Base-by-base conservation (phyloP, 1,284 basidiomycete species). In the Cutaneotrichosporon spelunceum region DNA sequence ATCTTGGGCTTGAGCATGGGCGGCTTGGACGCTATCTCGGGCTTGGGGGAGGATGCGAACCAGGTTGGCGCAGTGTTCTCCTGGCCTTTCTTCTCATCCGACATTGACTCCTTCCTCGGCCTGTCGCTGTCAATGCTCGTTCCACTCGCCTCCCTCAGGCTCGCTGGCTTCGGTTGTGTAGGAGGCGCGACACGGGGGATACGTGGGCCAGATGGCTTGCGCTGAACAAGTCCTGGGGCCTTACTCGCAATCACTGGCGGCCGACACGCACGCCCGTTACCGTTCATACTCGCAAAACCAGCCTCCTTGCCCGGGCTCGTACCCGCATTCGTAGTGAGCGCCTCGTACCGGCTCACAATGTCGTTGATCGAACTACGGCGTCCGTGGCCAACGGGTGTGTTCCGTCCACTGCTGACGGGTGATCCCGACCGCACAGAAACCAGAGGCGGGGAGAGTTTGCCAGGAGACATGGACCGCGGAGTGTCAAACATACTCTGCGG, bases 301-400 rank as follows among this genome's bases (percentile, higher is more conserved):
- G 6, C 34, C 61, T 63, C 16, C 48, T 60, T 50, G 66, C 19
- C 8, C 62, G 16, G 54, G 33, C 26, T 47, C 24, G 34, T 48
- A 34, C n/a, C n/a, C n/a, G n/a, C n/a, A n/a, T n/a, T n/a, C n/a
- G 23, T 53, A 45, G 19, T 62, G 53, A 77, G 56, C n/a, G 61
- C 56, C 59, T 77, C 75, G 66, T 72, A 76, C 42, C 66, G 68
- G 14, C 72, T 69, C 6, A 78, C 70, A 16, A 79, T 75, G 50
- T 74, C 72, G 53, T 71, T 75, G 59, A 79, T 75, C 21, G 74
- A 75, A n/a, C 72, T 70, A 56, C 74, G 73, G 9, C 75, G 68
- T 3, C 44, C 47, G 57, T 74, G 74, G 2, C 50, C 33, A 49
- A 59, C 58, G 23, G 39, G 56, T 14, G 48, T 30, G 9, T 16